Evolutionary conservation across 2,329 filamentous ascomycete species (phyloP), one percentile per base, ranked within the genome.

Genomic region (Didymosphaeria variabile): DNA sequence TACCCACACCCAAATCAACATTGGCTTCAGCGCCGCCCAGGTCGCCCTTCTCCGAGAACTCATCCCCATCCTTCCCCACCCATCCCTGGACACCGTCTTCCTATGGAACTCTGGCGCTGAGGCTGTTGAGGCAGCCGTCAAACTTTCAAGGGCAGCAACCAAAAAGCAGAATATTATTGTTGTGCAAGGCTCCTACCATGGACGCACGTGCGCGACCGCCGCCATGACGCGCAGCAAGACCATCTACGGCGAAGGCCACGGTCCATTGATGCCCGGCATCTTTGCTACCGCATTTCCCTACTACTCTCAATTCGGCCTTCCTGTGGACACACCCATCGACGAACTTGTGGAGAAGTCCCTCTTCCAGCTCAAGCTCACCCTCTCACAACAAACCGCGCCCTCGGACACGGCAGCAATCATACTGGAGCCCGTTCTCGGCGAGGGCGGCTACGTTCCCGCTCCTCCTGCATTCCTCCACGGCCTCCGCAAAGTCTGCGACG

Each of bases 401-500:
- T 55, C 69, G 17, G 71, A 74, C 32, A 74, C 71, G 1, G 70
- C 70, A 15, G 71, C 71, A 26, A 71, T 74, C 54, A 74, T 74
- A 40, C 50, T 74, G 3, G 71, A 74, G 61, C 70, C 71, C 3
- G 68, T 74, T 1, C 64, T 74, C 1, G 71, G 71, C 1, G 71
- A 74, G 50, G 71, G 71, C 21, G 71, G 71, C n/a, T 73, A 73
- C 21, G 70, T 73, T 13, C 70, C 71, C 12, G 70, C 71, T 1
- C 71, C 70, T 23, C 67, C 71, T 1, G 67, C 59, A 9, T 73
- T 72, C 57, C 53, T 82, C 6, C 67, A 73, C 2, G 74, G 73
- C 10, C 67, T 82, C 12, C 71, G 79, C 4, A 72, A 80, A 59
- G 78, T 81, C 21, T 82, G 80, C 59, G 78, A 81, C 58, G 77